Conservation (phyloP, 2,329 filamentous ascomycete genomes). For the Biscogniauxia mediterranea region DNA sequence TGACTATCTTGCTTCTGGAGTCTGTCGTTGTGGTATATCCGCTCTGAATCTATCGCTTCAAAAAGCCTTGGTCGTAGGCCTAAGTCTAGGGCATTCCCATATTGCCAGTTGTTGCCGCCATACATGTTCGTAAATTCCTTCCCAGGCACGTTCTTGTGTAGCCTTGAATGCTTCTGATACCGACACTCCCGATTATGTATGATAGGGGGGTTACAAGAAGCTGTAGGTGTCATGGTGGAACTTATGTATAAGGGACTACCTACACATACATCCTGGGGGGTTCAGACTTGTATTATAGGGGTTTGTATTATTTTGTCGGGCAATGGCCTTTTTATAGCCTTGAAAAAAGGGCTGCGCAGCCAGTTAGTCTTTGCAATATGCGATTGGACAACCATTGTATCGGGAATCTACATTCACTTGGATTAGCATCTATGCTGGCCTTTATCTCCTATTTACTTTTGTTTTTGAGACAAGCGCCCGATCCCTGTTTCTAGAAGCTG, state of each 20-base stretch:
- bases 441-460: neutral
- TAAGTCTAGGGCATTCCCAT: neutral
- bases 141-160: neutral
- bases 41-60: neutral
- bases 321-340: neutral
- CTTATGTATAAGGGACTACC: neutral
- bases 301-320: neutral
- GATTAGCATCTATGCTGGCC: neutral
- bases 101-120: neutral
- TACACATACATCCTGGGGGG: neutral
- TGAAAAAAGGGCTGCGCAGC: neutral
- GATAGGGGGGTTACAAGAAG: neutral
- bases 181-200: neutral
- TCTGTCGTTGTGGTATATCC: neutral
- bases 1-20: neutral
- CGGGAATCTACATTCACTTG: neutral
- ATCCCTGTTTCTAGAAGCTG: neutral
- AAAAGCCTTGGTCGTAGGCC: neutral
- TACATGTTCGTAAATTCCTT: neutral
- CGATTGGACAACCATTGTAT: neutral
- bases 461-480: neutral
- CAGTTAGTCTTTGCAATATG: neutral
- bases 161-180: neutral
- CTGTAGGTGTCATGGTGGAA: neutral
- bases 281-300: neutral